Percentiles rank a stretch among this genome's conserved stretches.
Conservation (phyloP, 2,329 filamentous ascomycete genomes). For the Xylariaceae sp. region DNA sequence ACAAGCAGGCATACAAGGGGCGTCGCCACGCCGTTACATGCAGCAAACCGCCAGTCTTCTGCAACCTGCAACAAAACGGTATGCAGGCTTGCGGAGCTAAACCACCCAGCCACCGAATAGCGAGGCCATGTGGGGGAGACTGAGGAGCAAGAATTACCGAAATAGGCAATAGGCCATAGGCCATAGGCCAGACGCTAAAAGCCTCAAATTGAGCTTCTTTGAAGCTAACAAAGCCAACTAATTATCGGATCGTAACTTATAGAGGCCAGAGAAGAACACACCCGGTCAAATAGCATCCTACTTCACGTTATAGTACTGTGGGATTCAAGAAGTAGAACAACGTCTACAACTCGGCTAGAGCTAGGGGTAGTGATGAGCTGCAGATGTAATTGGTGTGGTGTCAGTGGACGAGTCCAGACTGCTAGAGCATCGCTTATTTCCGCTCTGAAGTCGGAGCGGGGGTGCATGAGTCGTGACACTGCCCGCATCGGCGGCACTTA, state of each 20-base stretch:
- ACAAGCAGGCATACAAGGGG: conserved; percentile 7
- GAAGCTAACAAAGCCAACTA: too few relatives aligned
- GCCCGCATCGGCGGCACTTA: conserved; percentile 6
- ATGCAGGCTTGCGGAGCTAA: conserved; percentile 9
- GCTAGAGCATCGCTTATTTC: not conserved
- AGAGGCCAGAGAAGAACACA: too few relatives aligned
- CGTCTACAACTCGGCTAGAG: too few relatives aligned
- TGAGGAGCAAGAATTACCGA: not conserved
- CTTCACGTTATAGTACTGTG: too few relatives aligned
- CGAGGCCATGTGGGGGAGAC: not conserved
- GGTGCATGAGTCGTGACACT: not conserved
- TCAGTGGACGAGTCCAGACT: not conserved
- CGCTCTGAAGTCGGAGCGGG: too few relatives aligned
- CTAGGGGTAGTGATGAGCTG: too few relatives aligned
- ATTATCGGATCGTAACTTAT: too few relatives aligned
- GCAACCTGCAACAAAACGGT: too few relatives aligned
- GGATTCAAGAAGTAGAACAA: too few relatives aligned
- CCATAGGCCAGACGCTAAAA: not conserved
- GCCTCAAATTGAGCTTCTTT: too few relatives aligned
- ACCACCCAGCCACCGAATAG: not conserved
- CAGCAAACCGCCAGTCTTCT: not conserved
- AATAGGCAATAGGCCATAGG: conserved; percentile 12
- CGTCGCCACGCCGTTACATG: conserved; percentile 8
- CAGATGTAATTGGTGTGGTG: too few relatives aligned
- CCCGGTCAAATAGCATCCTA: too few relatives aligned